Evolutionary conservation across 805 yeast genomes (phyloP), one percentile per base, ranked within the genome.

Genomic region (Zygotorulaspora sp.): DNA sequence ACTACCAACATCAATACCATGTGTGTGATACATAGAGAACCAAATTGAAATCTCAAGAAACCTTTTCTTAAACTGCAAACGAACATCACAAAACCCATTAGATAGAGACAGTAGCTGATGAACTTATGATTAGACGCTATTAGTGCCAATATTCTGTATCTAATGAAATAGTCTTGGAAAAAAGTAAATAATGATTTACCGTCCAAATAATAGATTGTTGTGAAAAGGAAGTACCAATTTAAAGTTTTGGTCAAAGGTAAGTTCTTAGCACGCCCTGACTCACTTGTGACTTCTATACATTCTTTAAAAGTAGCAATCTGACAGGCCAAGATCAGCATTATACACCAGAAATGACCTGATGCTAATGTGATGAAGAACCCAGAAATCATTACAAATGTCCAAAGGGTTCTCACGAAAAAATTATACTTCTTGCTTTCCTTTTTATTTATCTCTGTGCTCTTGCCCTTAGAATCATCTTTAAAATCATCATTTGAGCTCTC

Each of bases 331-430:
- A 90, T 87, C 41, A 85, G 67, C 5, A 75, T 60, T 41, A 89
- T 83, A 36, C 88, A 75, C 70, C 88, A 79, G 38, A 83, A 66
- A 57, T 89, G 97, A 28, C 98, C 98, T 7, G 89, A 75, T 19
- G 84, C 79, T 32, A 89, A 66, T 17, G 83, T 71, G 25, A 73
- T 63, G 44, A 86, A 77, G 62, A 88, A 83, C 5, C 77, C 78
- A 12, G 70, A 62, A 43, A 92, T 81, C 97, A 92, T 89, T 12
- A 92, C 87, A 52, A 92, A 62, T 0, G 97, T 84, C 97, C 97
- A 92, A 32, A 84, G 69, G 3, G 97, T 81, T 50, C 98, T 77
- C 17, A 88, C 85, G 32, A 88, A 59, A 55, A 92, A 88, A 29
- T 56, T 57, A 31, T 53, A 52, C 25, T 47, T 47, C 39, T 50